Conservation (phyloP, 257 asterid genomes). For the Gentiana dahurica region DNA sequence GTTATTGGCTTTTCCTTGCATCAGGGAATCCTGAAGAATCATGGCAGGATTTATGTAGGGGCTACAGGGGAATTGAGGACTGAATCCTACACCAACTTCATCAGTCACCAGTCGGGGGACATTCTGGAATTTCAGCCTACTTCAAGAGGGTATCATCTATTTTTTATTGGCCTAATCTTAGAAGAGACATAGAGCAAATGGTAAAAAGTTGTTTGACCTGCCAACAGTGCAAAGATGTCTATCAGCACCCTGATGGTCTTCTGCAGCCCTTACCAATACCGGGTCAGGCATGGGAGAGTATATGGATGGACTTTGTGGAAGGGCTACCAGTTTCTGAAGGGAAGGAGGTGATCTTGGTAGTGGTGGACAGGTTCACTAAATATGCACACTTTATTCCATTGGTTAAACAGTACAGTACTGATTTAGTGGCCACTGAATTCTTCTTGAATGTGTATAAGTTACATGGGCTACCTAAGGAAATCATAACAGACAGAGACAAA, state of each 20-base stretch:
- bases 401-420: background rate
- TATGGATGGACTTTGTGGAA: conserved; percentile 1
- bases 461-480: background rate
- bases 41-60: background rate
- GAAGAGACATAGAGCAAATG: background rate
- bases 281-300: background rate
- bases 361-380: conserved; percentile 2
- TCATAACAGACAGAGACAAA: background rate
- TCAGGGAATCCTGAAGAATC: background rate
- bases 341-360: background rate
- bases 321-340: background rate
- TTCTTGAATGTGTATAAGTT: background rate
- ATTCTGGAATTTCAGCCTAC: background rate
- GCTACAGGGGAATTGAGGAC: background rate
- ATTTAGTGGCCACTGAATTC: background rate
- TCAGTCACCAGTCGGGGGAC: background rate
- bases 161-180: conserved; percentile 1
- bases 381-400: conserved; percentile 2
- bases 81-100: background rate
- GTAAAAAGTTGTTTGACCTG: background rate
- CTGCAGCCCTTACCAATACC: background rate
- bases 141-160: background rate
- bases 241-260: background rate
- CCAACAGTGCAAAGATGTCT: background rate
- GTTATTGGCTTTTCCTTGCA: background rate